These are phyloP conservation scores for Thielaviopsis musarum DNA, from an alignment of 2,329 filamentous ascomycete species.

Conservation along the genomic window DNA sequence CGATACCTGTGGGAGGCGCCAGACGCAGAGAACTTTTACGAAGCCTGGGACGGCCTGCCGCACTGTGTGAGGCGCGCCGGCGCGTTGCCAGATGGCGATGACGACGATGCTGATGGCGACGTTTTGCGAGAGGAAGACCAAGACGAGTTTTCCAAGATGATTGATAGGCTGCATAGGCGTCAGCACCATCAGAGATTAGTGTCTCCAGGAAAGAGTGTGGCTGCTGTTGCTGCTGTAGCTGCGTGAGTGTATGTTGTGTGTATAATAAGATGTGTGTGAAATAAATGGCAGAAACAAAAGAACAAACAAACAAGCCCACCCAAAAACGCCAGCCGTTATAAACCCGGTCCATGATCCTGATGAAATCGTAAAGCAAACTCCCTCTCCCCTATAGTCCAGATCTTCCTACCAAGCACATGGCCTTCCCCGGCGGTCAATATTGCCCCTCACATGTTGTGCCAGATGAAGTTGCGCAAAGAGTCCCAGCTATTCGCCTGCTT, in stretches of 20 bases:
- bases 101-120: not conserved
- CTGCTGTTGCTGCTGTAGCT: not conserved
- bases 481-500: conserved; percentile 81
- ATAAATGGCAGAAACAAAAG: not conserved
- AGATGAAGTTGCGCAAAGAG: conserved; percentile 63
- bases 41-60: conserved; percentile 1
- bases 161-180: not conserved
- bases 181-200: not conserved
- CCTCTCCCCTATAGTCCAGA: not conserved
- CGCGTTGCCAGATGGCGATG: not conserved
- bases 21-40: conserved; percentile 2
- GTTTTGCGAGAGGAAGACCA: not conserved
- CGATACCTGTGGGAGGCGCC: conserved; percentile 7
- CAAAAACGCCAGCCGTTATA: not conserved
- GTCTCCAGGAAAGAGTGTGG: not conserved
- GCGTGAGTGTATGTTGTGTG: not conserved
- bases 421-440: not conserved
- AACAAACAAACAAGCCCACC: not conserved
- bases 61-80: conserved; percentile 1
- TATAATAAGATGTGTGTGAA: not conserved
- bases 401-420: not conserved
- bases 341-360: not conserved
- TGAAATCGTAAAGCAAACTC: not conserved
- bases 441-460: conserved; percentile 56
- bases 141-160: conserved; percentile 6